Conservation (phyloP, 495 filamentous ascomycete species). For the Neurospora sp. region DNA sequence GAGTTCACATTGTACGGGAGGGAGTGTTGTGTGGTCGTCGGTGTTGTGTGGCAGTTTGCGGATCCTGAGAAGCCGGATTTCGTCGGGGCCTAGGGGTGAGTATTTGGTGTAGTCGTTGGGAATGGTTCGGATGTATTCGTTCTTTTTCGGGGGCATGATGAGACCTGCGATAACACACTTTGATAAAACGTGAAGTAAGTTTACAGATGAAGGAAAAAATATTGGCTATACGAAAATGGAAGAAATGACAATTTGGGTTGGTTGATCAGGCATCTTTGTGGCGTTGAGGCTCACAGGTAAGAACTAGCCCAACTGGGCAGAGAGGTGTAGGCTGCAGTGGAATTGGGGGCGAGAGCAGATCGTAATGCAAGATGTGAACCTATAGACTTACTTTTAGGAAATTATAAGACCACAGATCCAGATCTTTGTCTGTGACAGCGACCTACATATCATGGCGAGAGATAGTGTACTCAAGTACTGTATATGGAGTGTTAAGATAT, state of each 20-base stretch:
- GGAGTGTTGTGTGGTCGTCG: background rate
- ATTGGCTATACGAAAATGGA: background rate
- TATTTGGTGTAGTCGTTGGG: background rate
- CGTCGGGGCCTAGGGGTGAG: background rate
- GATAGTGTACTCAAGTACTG: background rate
- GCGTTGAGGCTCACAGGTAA: background rate
- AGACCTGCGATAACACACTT: background rate
- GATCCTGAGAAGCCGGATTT: background rate
- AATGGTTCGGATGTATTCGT: background rate
- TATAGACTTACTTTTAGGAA: background rate
- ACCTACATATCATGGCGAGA: background rate
- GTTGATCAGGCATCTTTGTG: background rate
- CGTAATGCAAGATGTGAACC: background rate
- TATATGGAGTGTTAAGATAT: background rate
- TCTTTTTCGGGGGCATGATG: background rate
- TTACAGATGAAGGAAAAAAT: background rate
- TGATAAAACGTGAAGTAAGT: background rate
- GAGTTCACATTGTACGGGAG: background rate
- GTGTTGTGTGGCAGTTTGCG: background rate
- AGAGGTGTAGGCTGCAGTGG: background rate
- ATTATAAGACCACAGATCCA: background rate
- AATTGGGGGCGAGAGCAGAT: background rate
- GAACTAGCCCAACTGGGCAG: background rate
- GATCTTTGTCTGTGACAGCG: background rate
- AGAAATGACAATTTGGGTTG: background rate